Evolutionary conservation across 148 eudicot genomes (phyloP), one percentile per base, ranked within the genome.

Genomic region (Chenopodium quinoa): DNA sequence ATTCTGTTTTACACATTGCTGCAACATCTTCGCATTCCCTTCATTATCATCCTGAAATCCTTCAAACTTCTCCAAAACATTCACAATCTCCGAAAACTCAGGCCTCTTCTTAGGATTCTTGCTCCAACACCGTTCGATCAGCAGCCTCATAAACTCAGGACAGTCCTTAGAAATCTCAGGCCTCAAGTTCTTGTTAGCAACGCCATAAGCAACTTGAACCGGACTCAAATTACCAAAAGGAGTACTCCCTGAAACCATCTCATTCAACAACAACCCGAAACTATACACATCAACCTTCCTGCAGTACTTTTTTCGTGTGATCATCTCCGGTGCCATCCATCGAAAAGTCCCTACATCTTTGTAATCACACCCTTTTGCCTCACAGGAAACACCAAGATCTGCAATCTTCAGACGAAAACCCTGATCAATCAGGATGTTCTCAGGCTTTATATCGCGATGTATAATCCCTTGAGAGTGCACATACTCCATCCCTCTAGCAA

Each of bases 251-350:
- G 94, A 84, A 20, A 93, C 85, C 90, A 94, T 79, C 84, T 94
- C 97, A 91, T 87, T 89, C 40, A 91, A 62, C 72, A 94, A 82
- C 50, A 94, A 88, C 16, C 97, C 97, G 76, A 94, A 92, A 64
- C 97, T 88, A 63, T 94, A 93, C 17, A 91, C 93, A 86, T 94
- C 97, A 29, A 94, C 90, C 85, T 93, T 94, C 73, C 84, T 73
- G 4, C 86, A 90, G 82, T 90, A 93, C 77, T 87, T 91, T 79
- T 89, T 91, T 4, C 85, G 86, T 71, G 85, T 86, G 54, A 94
- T 90, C 95, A 94, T 91, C 85, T 94, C 98, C 89, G 98, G 98
- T 31, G 97, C 98, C 98, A 92, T 92, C 93, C 98, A 91, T 32
- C 97, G 88, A 77, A 90, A 92, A 62, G 97, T 91, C 54, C 98